A percentile compares a stretch with the other conserved stretches of the same genome.
Evolutionary conservation across 163 green algal genomes (phyloP).

Genomic region (Scenedesmus sp.): DNA sequence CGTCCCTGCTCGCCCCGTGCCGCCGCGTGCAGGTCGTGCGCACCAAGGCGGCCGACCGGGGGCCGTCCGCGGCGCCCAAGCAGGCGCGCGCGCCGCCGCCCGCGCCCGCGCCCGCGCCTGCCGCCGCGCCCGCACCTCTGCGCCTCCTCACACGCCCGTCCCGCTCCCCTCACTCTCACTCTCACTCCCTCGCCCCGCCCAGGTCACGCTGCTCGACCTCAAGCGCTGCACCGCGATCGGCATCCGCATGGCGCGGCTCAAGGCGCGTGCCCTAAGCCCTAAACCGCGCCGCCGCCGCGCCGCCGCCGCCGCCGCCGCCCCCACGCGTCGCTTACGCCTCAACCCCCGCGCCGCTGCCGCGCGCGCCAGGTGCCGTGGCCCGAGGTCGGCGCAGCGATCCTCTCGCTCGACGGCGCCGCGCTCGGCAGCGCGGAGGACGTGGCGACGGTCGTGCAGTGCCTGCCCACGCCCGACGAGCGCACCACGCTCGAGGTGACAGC

Average conservation of each 20-base stretch:
- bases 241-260: constrained; percentile 48
- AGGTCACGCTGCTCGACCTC: constrained; percentile 47
- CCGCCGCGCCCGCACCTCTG: too few species aligned
- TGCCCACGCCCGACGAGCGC: constrained; percentile 40
- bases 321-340: too few species aligned
- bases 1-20: not conserved
- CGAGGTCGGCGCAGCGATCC: constrained; percentile 23
- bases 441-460: constrained; percentile 39
- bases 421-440: constrained; percentile 46
- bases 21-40: not conserved
- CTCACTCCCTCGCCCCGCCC: too few species aligned
- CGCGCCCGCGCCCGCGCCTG: not conserved
- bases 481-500: constrained; percentile 10
- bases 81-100: not conserved
- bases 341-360: too few species aligned
- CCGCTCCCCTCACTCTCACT: too few species aligned
- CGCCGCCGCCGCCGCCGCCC: too few species aligned
- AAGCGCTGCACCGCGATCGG: constrained; percentile 52
- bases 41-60: not conserved
- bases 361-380: constrained; percentile 27
- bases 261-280: not conserved
- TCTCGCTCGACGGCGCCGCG: constrained; percentile 30
- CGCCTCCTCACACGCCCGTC: too few species aligned
- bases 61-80: not conserved
- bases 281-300: constrained; percentile 9